These are phyloP conservation scores for Panicum virgatum DNA, from an alignment of 202 grass and related monocot genomes.

Conservation along the genomic window DNA sequence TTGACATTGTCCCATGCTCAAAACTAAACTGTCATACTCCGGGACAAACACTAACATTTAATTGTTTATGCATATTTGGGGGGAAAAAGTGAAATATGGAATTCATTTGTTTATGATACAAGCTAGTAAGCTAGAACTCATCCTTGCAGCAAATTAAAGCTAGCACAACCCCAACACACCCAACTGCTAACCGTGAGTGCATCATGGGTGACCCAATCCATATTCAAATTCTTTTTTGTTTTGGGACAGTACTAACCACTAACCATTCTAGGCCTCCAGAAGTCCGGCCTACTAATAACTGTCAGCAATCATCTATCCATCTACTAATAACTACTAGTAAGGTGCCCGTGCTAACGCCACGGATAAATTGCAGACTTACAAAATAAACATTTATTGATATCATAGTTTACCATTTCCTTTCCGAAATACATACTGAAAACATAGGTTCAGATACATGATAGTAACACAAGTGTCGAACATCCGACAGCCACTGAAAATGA, in stretches of 20 bases:
- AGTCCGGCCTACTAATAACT: neutral
- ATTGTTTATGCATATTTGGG: neutral
- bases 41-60: neutral
- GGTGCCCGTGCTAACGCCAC: too few relatives aligned
- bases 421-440: too few relatives aligned
- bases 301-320: neutral
- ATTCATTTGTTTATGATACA: neutral
- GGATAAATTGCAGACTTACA: too few relatives aligned
- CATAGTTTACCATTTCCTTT: too few relatives aligned
- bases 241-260: neutral
- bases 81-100: neutral
- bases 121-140: neutral
- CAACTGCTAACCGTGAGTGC: neutral
- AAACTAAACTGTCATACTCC: neutral
- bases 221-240: neutral
- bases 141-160: neutral
- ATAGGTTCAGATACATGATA: too few relatives aligned
- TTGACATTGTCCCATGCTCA: neutral
- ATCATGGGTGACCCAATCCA: neutral
- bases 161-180: neutral
- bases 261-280: neutral
- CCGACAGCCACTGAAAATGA: too few relatives aligned
- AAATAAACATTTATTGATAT: too few relatives aligned
- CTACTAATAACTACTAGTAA: too few relatives aligned
- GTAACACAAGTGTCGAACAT: too few relatives aligned